Evolutionary conservation across 805 yeast species (phyloP).

Genomic region (Candida hispaniensis): DNA sequence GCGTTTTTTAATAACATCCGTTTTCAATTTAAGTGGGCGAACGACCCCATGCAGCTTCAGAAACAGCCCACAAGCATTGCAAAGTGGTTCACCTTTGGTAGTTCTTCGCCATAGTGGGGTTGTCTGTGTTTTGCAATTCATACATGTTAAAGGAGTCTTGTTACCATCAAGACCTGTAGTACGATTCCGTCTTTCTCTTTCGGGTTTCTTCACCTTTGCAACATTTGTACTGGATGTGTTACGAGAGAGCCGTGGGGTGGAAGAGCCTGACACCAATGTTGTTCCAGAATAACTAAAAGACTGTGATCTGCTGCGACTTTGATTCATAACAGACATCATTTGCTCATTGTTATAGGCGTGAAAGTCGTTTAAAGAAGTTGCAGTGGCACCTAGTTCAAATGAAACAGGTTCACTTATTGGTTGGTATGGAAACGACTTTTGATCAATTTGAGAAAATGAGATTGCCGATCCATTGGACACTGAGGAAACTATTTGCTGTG

Average conservation of each 20-base stretch:
- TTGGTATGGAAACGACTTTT: too few species aligned
- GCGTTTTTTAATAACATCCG: constrained; percentile 87
- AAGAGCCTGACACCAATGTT: constrained; percentile 5
- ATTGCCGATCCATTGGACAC: too few species aligned
- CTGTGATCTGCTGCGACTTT: too few species aligned
- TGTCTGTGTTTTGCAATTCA: constrained; percentile 82
- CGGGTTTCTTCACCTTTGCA: constrained; percentile 7
- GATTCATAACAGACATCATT: too few species aligned
- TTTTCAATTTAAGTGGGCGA: constrained; percentile 78
- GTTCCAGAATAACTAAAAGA: too few species aligned
- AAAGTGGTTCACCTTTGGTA: constrained; percentile 82
- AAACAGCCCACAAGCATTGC: constrained; percentile 94
- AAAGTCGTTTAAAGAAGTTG: too few species aligned
- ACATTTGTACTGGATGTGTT: constrained; percentile 9
- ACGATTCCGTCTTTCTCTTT: neutral
- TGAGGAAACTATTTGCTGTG: too few species aligned
- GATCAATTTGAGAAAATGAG: too few species aligned
- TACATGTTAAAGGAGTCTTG: constrained; percentile 38
- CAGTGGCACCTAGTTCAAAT: too few species aligned
- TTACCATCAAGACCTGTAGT: neutral
- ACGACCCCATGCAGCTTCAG: constrained; percentile 91
- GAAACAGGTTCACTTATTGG: too few species aligned
- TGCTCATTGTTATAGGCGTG: too few species aligned
- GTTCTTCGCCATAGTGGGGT: constrained; percentile 95
- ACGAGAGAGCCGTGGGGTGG: constrained; percentile 4